phyloP scores from a whole-genome alignment of 1,139 yeast genomes.

The Scheffersomyces segobiensis region DNA sequence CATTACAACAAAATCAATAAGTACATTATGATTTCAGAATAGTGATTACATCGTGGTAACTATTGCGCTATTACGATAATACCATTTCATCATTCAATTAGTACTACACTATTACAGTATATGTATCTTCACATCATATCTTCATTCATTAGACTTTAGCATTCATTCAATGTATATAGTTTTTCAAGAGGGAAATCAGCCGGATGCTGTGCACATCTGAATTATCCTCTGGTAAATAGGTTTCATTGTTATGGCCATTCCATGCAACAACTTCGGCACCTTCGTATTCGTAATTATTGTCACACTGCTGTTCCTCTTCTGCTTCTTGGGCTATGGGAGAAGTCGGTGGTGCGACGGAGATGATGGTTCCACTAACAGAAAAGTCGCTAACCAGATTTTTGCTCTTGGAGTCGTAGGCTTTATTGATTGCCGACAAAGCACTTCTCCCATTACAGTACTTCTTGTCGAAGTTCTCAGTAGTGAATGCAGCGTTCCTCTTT shows the following conservation, averaged over 20 bases:
- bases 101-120: not conserved
- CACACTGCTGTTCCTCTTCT: not conserved
- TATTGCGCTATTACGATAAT: not conserved
- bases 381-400: slow-evolving; percentile 9
- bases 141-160: not conserved
- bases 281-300: not conserved
- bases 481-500: not conserved
- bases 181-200: slow-evolving; percentile 12
- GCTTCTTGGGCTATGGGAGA: not conserved
- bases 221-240: slow-evolving; percentile 3
- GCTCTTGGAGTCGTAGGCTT: slow-evolving; percentile 11
- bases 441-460: slow-evolving; percentile 9
- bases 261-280: slow-evolving; percentile 3
- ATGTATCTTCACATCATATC: not conserved
- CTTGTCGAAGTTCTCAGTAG: slow-evolving; percentile 1
- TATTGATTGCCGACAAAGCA: slow-evolving; percentile 14
- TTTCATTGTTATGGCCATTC: slow-evolving; percentile 1
- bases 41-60: not conserved
- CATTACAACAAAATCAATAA: not conserved
- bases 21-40: not conserved
- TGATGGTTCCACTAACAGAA: slow-evolving; percentile 12
- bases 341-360: not conserved
- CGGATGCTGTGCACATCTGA: slow-evolving; percentile 9
- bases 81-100: not conserved
- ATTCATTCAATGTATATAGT: slow-evolving; percentile 1